These are phyloP conservation scores for Irpex rosettiformis DNA, from an alignment of 1,284 basidiomycete genomes.

Conservation along the genomic window DNA sequence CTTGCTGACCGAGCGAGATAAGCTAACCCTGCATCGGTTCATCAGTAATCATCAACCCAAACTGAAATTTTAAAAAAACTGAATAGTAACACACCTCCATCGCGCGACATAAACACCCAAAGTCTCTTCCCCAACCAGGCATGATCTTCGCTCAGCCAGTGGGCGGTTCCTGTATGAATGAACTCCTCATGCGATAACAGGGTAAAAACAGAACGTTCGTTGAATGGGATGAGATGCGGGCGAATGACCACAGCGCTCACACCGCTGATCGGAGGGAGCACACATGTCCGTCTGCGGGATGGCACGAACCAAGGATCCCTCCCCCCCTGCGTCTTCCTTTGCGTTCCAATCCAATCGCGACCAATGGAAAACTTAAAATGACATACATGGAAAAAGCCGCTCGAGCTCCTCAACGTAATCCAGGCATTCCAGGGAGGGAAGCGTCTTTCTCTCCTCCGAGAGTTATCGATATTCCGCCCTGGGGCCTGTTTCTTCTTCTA, in stretches of 20 bases:
- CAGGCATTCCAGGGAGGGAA: neutral
- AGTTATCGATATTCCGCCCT: neutral
- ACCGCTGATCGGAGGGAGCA: neutral
- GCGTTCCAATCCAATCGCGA: neutral
- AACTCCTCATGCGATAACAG: neutral
- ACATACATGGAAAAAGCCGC: too few relatives aligned
- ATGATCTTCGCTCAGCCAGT: neutral
- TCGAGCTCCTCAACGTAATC: too few relatives aligned
- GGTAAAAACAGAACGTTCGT: neutral
- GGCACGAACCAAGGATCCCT: too few relatives aligned
- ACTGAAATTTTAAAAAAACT: neutral
- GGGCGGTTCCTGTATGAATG: neutral
- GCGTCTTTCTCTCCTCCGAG: neutral
- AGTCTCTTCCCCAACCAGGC: neutral
- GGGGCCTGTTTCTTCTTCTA: neutral
- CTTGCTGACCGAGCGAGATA: neutral
- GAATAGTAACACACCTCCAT: neutral
- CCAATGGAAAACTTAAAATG: too few relatives aligned
- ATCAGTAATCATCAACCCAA: neutral
- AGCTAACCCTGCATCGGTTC: neutral
- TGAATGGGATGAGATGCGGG: neutral
- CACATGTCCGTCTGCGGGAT: neutral
- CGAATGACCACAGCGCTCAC: neutral
- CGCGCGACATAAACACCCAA: neutral
- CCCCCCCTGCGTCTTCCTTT: neutral